These are phyloP conservation scores for Cercospora nicotianae DNA, from an alignment of 2,329 filamentous ascomycete species.

Conservation along the genomic window DNA sequence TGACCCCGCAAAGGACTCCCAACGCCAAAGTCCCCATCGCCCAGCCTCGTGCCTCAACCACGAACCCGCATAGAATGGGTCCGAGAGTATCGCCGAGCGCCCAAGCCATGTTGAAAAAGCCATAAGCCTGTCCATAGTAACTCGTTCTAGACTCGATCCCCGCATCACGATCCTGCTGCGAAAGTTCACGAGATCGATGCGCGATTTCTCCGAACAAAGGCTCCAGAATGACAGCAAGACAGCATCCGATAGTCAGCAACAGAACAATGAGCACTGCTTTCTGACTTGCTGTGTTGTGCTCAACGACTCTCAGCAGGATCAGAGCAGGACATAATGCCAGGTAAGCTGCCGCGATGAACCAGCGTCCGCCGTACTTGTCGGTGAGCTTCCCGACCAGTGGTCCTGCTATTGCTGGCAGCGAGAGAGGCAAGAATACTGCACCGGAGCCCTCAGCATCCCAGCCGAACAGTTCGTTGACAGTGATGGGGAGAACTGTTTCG, in stretches of 20 bases:
- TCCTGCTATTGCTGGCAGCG: slow-evolving; percentile 26
- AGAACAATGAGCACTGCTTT: slow-evolving; percentile 25
- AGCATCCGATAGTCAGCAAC: slow-evolving; percentile 23
- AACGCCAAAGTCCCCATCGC: slow-evolving; percentile 21
- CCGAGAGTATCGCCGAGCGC: slow-evolving; percentile 29
- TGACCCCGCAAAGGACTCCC: slow-evolving; percentile 45
- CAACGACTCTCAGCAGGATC: slow-evolving; percentile 26
- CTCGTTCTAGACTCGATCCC: slow-evolving; percentile 14
- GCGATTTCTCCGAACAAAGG: slow-evolving; percentile 29
- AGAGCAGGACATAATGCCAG: slow-evolving; percentile 19
- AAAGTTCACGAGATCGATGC: slow-evolving; percentile 19
- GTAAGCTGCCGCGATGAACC: slow-evolving; percentile 24
- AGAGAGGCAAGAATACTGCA: slow-evolving; percentile 28
- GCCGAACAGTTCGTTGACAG: slow-evolving; percentile 22
- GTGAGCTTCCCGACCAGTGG: slow-evolving; percentile 24
- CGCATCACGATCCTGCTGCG: slow-evolving; percentile 16
- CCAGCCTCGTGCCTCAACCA: slow-evolving; percentile 30
- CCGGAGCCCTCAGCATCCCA: slow-evolving; percentile 26
- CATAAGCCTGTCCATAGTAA: slow-evolving; percentile 57
- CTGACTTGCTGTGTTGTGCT: slow-evolving; percentile 19
- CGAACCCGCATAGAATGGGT: slow-evolving; percentile 30
- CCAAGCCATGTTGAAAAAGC: slow-evolving; percentile 35
- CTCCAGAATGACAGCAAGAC: slow-evolving; percentile 24
- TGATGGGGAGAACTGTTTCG: slow-evolving; percentile 25
- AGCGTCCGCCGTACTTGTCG: slow-evolving; percentile 28